These are phyloP conservation scores for Dichotomopilus funicola DNA, from an alignment of 2,329 filamentous ascomycete species.

Conservation along the genomic window DNA sequence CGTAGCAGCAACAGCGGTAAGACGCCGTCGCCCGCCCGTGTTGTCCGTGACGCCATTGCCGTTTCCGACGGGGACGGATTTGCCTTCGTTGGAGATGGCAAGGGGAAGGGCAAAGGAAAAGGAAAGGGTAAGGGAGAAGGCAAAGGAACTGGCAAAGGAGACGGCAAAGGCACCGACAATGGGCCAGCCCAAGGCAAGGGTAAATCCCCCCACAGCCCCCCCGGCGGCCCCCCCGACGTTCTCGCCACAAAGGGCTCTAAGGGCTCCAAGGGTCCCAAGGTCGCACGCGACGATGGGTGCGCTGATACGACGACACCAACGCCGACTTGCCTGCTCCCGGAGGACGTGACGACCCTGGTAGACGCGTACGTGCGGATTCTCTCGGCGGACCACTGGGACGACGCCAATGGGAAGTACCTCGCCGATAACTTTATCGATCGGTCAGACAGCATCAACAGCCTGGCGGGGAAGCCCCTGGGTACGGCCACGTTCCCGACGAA, in stretches of 20 bases:
- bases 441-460: slow-evolving; percentile 31
- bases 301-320: too few relatives aligned
- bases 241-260: too few relatives aligned
- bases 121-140: background rate
- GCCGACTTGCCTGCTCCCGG: slow-evolving; percentile 11
- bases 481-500: slow-evolving; percentile 28
- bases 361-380: slow-evolving; percentile 19
- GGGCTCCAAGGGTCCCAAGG: too few relatives aligned
- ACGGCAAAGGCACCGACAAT: background rate
- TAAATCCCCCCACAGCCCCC: background rate
- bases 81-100: background rate
- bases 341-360: slow-evolving; percentile 15
- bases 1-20: too few relatives aligned
- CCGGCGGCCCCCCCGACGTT: too few relatives aligned
- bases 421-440: slow-evolving; percentile 27
- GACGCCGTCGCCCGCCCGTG: background rate
- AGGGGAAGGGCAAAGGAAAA: background rate
- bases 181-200: background rate
- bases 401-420: slow-evolving; percentile 21
- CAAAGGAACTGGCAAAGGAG: background rate
- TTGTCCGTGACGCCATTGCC: background rate
- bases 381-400: slow-evolving; percentile 15
- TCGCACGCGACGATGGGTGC: too few relatives aligned
- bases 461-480: slow-evolving; percentile 27
- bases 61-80: background rate